These are phyloP conservation scores for Raddia distichophylla DNA, from an alignment of 176 grass and related monocot genomes.

Conservation along the genomic window DNA sequence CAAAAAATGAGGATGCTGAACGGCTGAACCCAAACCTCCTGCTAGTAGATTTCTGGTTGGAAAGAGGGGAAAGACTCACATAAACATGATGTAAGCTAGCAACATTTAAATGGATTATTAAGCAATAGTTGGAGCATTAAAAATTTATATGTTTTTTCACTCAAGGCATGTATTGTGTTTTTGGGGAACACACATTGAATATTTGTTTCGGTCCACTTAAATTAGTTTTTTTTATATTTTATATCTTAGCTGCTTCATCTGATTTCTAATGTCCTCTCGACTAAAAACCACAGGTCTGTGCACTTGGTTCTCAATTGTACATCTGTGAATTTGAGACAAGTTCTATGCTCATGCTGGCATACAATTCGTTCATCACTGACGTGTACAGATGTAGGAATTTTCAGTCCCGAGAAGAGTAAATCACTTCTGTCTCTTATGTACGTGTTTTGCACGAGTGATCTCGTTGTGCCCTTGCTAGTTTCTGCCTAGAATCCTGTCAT, in stretches of 20 bases:
- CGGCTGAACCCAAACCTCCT: not conserved
- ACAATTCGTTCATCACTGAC: slow-evolving; percentile 33
- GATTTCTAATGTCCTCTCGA: not conserved
- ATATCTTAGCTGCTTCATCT: not conserved
- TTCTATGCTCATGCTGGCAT: not conserved
- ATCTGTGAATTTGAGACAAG: not conserved
- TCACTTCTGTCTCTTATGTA: slow-evolving; percentile 2
- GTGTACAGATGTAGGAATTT: slow-evolving; percentile 38
- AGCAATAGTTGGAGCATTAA: not conserved
- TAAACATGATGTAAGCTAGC: not conserved
- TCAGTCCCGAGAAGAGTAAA: slow-evolving; percentile 28
- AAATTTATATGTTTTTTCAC: not conserved
- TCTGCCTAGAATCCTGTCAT: slow-evolving; percentile 36
- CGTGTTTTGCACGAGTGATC: slow-evolving; percentile 9
- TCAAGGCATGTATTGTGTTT: not conserved
- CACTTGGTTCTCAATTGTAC: not conserved
- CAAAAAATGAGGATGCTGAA: slow-evolving; percentile 11
- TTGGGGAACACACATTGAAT: not conserved
- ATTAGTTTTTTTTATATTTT: not conserved
- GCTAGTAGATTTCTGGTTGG: slow-evolving; percentile 12
- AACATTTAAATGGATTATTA: not conserved
- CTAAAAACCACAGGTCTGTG: not conserved
- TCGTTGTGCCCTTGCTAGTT: slow-evolving; percentile 23
- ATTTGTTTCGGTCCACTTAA: not conserved
- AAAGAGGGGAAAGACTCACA: not conserved